phyloP scores from a whole-genome alignment of 1,284 basidiomycete genomes.

The Ustilago bromivora region DNA sequence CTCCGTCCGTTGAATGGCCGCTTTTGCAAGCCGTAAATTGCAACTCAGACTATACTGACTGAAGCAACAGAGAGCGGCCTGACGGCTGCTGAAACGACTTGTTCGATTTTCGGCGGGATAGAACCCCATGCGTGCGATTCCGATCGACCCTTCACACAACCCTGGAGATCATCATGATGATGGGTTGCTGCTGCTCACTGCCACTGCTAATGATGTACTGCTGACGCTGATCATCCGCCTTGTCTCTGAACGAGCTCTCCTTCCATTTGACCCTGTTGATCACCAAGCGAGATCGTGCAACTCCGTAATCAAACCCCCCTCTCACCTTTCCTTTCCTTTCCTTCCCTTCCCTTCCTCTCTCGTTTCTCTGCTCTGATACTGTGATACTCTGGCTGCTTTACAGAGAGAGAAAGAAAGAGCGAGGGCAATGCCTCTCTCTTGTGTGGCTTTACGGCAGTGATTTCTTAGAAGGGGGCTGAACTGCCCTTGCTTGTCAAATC shows the following conservation, averaged over 20 bases:
- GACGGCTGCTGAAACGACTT: not conserved
- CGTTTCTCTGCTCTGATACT: not conserved
- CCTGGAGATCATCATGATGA: constrained; percentile 4
- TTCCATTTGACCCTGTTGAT: constrained; percentile 13
- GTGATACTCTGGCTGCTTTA: not conserved
- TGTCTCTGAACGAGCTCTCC: not conserved
- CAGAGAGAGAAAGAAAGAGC: not conserved
- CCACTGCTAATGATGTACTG: not conserved
- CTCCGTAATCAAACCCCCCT: not conserved
- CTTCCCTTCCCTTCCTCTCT: not conserved
- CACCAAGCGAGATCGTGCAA: constrained; percentile 13
- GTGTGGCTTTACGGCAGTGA: constrained; percentile 6
- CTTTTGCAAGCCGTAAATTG: not conserved
- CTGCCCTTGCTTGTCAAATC: not conserved
- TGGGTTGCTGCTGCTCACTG: not conserved
- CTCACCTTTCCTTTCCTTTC: not conserved
- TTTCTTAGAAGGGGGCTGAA: not conserved
- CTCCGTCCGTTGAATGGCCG: not conserved
- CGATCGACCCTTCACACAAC: not conserved
- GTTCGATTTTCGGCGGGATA: not conserved
- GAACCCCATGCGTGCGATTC: constrained; percentile 3
- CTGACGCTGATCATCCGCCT: not conserved
- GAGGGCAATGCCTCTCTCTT: not conserved
- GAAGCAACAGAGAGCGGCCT: not conserved
- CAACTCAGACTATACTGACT: not conserved